Evolutionary conservation across 805 yeast genomes (phyloP), one percentile per base, ranked within the genome.

Genomic region (Suhomyces kilbournensis): DNA sequence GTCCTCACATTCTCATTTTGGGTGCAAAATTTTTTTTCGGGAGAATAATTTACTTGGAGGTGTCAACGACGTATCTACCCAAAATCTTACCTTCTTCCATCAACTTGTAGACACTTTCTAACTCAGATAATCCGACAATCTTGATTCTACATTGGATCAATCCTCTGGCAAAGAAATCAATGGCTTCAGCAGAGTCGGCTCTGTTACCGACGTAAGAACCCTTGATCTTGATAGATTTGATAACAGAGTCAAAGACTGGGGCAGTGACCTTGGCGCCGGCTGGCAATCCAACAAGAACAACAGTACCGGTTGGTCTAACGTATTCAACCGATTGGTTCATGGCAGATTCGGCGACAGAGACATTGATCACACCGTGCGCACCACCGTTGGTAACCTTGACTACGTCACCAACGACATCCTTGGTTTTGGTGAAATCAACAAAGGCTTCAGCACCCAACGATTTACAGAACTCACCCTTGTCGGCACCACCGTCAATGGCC

Each of bases 121-220:
- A 77, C 64, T 83, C 83, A 53, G 90, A 82, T 63, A 89, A 78
- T 53, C 91, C 90, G 50, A 84, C 90, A 69, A 90, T 67, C 76
- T 82, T 81, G 75, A 88, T 84, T 61, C 90, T 88, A 56, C 89
- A 81, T 69, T 79, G 77, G 68, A 86, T 86, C 66, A 83, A 74
- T 56, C 92, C 93, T 69, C 89, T 79, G 60, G 77, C 57, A 72
- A 84, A 85, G 80, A 87, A 86, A 63, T 85, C 88, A 59, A 87
- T 72, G 51, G 93, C 91, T 77, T 88, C 92, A 57, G 85, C 80
- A 59, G 93, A 82, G 74, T 90, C 96, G 59, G 87, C 86, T 75
- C 96, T 85, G 83, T 88, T 88, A 63, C 96, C 96, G 57, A 89
- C 96, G 67, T 87, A 87, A 49, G 96, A 88, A 62, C 94, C 96